Percentiles rank a stretch among this genome's conserved stretches.
Evolutionary conservation across 768 basidiomycete genomes (phyloP).

Genomic region (Suillus decipiens): DNA sequence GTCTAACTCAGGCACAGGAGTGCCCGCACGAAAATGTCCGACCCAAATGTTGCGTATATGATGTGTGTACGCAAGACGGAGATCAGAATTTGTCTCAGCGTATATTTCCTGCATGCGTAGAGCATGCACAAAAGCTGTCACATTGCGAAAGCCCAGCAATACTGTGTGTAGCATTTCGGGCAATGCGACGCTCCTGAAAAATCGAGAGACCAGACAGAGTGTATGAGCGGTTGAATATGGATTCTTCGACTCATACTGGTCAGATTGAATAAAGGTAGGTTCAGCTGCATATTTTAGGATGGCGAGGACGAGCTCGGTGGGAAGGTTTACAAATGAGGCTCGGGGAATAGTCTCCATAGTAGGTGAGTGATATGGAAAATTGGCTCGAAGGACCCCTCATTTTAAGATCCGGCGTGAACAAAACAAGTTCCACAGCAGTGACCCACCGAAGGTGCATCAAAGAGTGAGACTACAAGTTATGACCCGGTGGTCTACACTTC

Average conservation of each 20-base stretch:
- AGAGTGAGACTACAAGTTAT: slow-evolving; percentile 8
- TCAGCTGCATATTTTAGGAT: slow-evolving; percentile 24
- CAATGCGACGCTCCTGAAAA: slow-evolving; percentile 35
- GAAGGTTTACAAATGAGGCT: slow-evolving; percentile 27
- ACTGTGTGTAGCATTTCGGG: slow-evolving; percentile 42
- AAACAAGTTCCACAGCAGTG: background rate
- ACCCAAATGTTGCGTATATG: slow-evolving; percentile 39
- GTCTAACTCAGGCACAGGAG: slow-evolving; percentile 21
- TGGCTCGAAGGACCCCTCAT: background rate
- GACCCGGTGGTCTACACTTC: slow-evolving; percentile 24
- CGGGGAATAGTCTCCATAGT: background rate
- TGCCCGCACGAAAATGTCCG: slow-evolving; percentile 25
- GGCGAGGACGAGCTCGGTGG: slow-evolving; percentile 33
- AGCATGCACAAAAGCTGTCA: slow-evolving; percentile 32
- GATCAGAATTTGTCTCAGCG: slow-evolving; percentile 15
- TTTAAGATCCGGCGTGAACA: background rate
- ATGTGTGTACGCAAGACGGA: slow-evolving; percentile 34
- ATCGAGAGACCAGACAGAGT: slow-evolving; percentile 37
- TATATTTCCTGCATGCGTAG: slow-evolving; percentile 30
- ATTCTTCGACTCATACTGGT: slow-evolving; percentile 1
- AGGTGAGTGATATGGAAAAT: background rate
- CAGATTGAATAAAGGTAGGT: slow-evolving; percentile 31
- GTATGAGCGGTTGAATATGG: slow-evolving; percentile 28
- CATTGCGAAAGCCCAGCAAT: slow-evolving; percentile 20
- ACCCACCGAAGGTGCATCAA: background rate